Evolutionary conservation across 2,329 filamentous ascomycete species (phyloP), one percentile per base, ranked within the genome.

Genomic region (Pezicula radicicola): DNA sequence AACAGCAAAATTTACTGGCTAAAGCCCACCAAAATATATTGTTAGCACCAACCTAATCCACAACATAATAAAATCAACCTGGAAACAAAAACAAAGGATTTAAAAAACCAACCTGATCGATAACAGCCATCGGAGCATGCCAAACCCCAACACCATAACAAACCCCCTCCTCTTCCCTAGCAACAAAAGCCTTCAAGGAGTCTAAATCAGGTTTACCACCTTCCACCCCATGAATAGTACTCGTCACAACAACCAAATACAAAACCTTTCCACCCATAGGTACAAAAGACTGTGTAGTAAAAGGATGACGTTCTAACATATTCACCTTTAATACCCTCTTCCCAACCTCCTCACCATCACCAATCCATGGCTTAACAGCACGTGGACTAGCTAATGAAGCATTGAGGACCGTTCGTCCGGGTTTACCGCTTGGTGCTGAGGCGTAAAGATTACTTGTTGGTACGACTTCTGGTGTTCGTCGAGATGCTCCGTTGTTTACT

Each of bases 71-170:
- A 28, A n/a, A 13, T 18, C 2, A 27, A 28, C 28, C 12, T 5
- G 12, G n/a, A 36, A 36, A 18, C 28, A 33, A 10, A 39, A 15
- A 10, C 19, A 6, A 93, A 80, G 69, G 96, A 96, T 65, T 94
- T 89, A 41, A 96, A n/a, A 13, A 18, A 46, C 48, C 28, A 74
- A 25, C 83, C 77, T 72, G 67, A 1, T 91, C 91, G 44, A 96
- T 71, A 15, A 89, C 90, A 15, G 89, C 87, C 92, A 97, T 97
- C 0, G 92, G 92, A 55, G 91, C 91, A 73, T 97, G 92, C 92
- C 85, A 97, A 49, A 91, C 96, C 2, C 89, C 92, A 1, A 88
- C 84, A 1, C 81, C 89, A 68, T 97, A 97, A 4, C 90, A 96
- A n/a, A 97, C 89, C 5, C 90, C 91, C 72, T 95, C 89, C 25